Conservation (phyloP, 305 asterid genomes). For the Caryopteris hybrid region DNA sequence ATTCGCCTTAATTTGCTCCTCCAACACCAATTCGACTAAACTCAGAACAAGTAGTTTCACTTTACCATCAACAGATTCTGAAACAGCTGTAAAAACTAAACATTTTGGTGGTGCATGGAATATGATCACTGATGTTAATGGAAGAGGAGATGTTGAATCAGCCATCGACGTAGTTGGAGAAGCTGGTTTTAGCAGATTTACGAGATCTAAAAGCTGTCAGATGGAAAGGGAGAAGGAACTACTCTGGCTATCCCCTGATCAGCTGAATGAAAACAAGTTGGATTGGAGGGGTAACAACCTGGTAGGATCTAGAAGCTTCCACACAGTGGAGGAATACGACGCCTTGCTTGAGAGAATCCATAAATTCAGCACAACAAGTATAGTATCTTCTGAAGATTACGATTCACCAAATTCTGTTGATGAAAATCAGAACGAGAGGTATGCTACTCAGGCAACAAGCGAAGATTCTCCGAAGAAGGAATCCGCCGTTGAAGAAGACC, state of each 20-base stretch:
- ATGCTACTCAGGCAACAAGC: background rate
- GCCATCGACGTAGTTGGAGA: background rate
- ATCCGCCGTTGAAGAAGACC: background rate
- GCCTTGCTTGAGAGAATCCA: conserved; percentile 36
- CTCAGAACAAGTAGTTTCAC: conserved; percentile 11
- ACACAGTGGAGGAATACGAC: conserved; percentile 47
- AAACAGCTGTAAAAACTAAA: background rate
- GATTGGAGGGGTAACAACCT: conserved; percentile 14
- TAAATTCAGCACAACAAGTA: conserved; percentile 6
- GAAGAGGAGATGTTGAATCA: background rate
- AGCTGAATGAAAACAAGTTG: conserved; percentile 11
- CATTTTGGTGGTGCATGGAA: background rate
- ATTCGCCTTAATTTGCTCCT: conserved; percentile 22
- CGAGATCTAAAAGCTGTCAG: conserved; percentile 37
- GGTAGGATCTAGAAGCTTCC: conserved; percentile 43
- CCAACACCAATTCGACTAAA: conserved; percentile 2
- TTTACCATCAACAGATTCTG: conserved; percentile 9
- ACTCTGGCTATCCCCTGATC: background rate
- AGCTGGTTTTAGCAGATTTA: conserved; percentile 6
- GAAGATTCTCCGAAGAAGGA: background rate
- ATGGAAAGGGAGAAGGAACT: background rate
- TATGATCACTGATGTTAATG: background rate
- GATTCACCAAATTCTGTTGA: background rate
- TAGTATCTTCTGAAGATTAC: conserved; percentile 2
- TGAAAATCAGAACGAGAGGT: background rate